Evolutionary conservation across 495 filamentous ascomycete species (phyloP).

Genomic region (Emericellopsis terricola): DNA sequence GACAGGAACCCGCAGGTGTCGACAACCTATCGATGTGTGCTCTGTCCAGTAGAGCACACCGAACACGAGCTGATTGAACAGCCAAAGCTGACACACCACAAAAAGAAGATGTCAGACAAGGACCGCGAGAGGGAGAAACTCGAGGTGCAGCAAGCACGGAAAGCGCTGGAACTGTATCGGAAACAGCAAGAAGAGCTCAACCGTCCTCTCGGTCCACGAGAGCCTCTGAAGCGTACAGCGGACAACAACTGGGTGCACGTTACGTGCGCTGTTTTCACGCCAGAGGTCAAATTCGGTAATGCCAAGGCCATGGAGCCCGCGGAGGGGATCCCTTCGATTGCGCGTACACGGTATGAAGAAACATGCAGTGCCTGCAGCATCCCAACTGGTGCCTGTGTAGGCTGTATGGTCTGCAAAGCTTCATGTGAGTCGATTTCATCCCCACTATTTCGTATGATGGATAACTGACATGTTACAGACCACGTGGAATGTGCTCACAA

Average conservation of each 20-base stretch:
- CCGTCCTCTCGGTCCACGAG: constrained; percentile 68
- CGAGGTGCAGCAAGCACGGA: constrained; percentile 62
- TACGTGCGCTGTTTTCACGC: constrained; percentile 75
- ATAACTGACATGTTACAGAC: constrained; percentile 25
- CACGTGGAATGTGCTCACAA: constrained; percentile 84
- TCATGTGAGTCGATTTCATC: constrained; percentile 18
- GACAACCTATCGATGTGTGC: constrained; percentile 76
- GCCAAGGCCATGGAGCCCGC: constrained; percentile 62
- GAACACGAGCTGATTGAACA: constrained; percentile 73
- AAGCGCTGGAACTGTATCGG: constrained; percentile 58
- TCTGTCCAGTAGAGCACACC: constrained; percentile 64
- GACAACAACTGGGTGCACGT: constrained; percentile 99
- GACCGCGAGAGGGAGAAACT: constrained; percentile 75
- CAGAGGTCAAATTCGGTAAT: constrained; percentile 80
- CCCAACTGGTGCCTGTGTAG: constrained; percentile 55
- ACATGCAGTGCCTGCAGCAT: constrained; percentile 74
- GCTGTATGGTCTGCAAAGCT: constrained; percentile 65
- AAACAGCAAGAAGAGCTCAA: constrained; percentile 66
- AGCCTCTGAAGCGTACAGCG: constrained; percentile 78
- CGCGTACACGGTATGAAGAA: constrained; percentile 43
- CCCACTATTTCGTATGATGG: constrained; percentile 2
- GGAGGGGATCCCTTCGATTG: constrained; percentile 73
- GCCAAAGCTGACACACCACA: constrained; percentile 61
- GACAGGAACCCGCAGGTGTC: constrained; percentile 76
- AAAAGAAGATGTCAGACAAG: constrained; percentile 71